A percentile compares a stretch with the other conserved stretches of the same genome.
These are phyloP conservation scores for Eucalyptus sideroxylon DNA, from an alignment of 345 rosid species.

Conservation along the genomic window DNA sequence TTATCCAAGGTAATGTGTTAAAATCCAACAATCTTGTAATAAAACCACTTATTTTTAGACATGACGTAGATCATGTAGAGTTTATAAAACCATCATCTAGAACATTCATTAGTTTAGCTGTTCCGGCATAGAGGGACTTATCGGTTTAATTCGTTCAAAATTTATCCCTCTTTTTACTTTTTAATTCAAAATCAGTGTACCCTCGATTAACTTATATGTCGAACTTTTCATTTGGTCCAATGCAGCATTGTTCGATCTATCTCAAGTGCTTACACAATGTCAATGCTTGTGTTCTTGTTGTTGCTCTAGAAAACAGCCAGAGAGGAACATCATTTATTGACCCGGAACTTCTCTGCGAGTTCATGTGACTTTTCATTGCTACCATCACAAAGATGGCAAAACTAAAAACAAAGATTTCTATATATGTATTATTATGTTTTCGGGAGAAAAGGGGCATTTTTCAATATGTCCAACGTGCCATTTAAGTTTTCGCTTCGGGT, in stretches of 20 bases:
- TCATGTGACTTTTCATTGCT: not conserved
- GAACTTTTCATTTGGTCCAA: not conserved
- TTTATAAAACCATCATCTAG: not conserved
- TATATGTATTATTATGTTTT: not conserved
- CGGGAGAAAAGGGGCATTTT: not conserved
- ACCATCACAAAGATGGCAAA: not conserved
- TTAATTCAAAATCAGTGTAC: not conserved
- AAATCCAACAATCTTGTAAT: not conserved
- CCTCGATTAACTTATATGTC: not conserved
- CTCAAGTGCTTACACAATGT: not conserved
- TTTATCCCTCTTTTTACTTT: not conserved
- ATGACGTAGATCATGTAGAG: not conserved
- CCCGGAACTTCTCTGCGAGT: not conserved
- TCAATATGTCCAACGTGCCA: not conserved
- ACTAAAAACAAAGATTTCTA: not conserved
- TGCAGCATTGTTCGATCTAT: not conserved
- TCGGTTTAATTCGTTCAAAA: not conserved
- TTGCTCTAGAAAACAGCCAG: not conserved
- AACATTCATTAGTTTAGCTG: not conserved
- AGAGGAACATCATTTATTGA: not conserved
- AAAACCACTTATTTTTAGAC: not conserved
- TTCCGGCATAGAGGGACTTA: not conserved
- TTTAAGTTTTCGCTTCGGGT: not conserved
- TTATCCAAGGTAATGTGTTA: not conserved
- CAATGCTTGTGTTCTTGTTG: no score